phyloP scores from a whole-genome alignment of 331 rosid genomes.

The Spiraea crenata region DNA sequence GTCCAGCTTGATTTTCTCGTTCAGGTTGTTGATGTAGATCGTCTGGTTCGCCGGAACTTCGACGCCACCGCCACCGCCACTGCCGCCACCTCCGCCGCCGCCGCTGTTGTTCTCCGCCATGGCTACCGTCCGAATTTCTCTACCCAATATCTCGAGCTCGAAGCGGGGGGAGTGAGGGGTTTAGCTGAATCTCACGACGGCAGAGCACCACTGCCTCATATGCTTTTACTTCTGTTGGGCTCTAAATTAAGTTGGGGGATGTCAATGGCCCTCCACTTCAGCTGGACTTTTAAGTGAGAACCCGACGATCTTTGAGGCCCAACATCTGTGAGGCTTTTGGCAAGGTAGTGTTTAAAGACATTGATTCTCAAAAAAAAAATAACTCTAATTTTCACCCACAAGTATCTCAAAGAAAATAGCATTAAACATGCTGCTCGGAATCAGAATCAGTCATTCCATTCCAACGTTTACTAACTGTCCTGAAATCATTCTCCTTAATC shows the following conservation, averaged over 20 bases:
- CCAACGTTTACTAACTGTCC: too few species aligned
- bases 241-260: background rate
- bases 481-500: too few species aligned
- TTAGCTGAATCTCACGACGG: conserved; percentile 5
- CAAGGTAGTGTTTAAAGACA: background rate
- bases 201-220: background rate
- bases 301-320: background rate
- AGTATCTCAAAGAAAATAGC: too few species aligned
- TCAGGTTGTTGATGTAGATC: conserved; percentile 90
- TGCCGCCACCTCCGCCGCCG: background rate
- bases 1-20: conserved; percentile 91
- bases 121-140: background rate
- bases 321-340: background rate
- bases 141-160: background rate
- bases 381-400: too few species aligned
- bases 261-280: background rate
- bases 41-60: conserved; percentile 65
- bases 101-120: conserved; percentile 66
- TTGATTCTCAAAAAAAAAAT: too few species aligned
- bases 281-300: too few species aligned
- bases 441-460: too few species aligned
- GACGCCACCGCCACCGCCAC: background rate
- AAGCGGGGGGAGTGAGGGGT: background rate
- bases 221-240: background rate
- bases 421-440: too few species aligned